Conservation (phyloP, 768 basidiomycete species). For the Boletus sp. region DNA sequence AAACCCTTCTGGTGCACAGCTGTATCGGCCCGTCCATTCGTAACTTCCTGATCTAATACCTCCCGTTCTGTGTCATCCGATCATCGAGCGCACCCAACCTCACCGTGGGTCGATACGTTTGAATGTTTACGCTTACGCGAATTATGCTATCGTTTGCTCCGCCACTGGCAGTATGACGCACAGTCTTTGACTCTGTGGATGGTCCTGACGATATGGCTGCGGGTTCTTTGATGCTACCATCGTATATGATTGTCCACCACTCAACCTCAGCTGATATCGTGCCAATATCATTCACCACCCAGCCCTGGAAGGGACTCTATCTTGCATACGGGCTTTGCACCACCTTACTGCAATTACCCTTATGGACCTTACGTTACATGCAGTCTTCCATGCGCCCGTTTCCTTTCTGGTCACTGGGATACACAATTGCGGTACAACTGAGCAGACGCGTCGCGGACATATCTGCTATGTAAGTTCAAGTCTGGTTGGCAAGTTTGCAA, state of each 20-base stretch:
- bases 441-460: conserved; percentile 28
- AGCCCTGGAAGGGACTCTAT: conserved; percentile 52
- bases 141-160: background rate
- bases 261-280: background rate
- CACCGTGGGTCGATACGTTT: no score
- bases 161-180: background rate
- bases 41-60: background rate
- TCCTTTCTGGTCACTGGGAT: conserved; percentile 44
- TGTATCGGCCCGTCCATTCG: background rate
- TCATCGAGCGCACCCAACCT: no score
- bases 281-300: conserved; percentile 19
- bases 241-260: background rate
- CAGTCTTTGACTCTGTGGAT: background rate
- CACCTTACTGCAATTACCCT: conserved; percentile 44
- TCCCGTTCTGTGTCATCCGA: no score
- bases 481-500: background rate
- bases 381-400: conserved; percentile 39
- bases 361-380: conserved; percentile 44
- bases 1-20: background rate
- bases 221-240: no score
- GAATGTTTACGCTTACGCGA: background rate
- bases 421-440: conserved; percentile 38
- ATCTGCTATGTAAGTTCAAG: conserved; percentile 17
- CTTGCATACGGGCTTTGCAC: conserved; percentile 42
- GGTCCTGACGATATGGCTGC: no score